phyloP scores from a whole-genome alignment of 1,284 basidiomycete genomes.

The Takashimella koratensis region DNA sequence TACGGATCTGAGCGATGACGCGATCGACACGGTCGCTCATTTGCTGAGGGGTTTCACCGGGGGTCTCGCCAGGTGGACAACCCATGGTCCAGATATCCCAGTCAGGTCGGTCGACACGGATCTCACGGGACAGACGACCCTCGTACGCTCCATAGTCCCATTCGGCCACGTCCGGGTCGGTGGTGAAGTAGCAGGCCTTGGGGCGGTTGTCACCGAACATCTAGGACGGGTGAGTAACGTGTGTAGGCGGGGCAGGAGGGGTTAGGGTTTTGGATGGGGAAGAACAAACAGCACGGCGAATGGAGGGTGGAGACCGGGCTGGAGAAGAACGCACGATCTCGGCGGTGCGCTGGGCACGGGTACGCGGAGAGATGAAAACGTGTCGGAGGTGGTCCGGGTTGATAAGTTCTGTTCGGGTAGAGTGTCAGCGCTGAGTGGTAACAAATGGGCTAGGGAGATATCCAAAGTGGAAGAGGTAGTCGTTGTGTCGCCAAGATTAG shows the following conservation, averaged over 20 bases:
- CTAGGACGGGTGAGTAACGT: no score
- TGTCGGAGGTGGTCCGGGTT: constrained; percentile 74
- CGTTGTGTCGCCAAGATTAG: no score
- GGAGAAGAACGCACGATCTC: constrained; percentile 53
- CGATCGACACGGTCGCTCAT: constrained; percentile 74
- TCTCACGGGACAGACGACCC: constrained; percentile 70
- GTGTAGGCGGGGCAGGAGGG: no score
- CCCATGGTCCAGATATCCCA: constrained; percentile 85
- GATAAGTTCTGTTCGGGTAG: constrained; percentile 59
- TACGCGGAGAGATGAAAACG: constrained; percentile 75
- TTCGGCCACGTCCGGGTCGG: constrained; percentile 52
- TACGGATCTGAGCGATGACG: constrained; percentile 69
- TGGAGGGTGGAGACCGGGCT: neutral
- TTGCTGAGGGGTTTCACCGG: constrained; percentile 74
- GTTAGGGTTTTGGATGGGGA: neutral
- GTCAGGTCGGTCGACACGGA: constrained; percentile 60
- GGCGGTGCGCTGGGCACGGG: constrained; percentile 78
- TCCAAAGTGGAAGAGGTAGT: neutral
- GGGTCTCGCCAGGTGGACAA: constrained; percentile 61
- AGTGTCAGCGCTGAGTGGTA: neutral
- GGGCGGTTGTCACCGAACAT: constrained; percentile 43
- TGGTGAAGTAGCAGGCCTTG: constrained; percentile 29
- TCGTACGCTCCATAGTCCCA: constrained; percentile 93
- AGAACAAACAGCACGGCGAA: neutral
- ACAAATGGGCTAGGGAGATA: neutral